A percentile compares a stretch with the other conserved stretches of the same genome.
Conservation (phyloP, 1,139 yeast species). For the Meyerozyma smithsonii region DNA sequence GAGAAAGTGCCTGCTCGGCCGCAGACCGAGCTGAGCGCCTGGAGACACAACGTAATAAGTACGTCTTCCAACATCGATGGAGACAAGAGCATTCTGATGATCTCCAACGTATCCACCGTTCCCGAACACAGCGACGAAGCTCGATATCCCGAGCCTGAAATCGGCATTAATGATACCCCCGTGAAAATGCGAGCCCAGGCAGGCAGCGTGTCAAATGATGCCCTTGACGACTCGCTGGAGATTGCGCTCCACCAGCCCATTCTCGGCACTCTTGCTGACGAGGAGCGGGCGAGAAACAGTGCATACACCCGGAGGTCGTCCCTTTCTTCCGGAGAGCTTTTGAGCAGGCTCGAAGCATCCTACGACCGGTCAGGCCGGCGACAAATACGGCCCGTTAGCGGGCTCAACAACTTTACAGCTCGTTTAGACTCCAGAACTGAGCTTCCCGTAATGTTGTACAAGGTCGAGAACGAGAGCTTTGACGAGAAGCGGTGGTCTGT, state of each 20-base stretch:
- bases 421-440: slow-evolving; percentile 24
- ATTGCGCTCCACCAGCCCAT: not conserved
- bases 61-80: slow-evolving; percentile 1
- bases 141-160: slow-evolving; percentile 18
- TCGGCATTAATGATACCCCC: slow-evolving; percentile 5
- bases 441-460: slow-evolving; percentile 27
- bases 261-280: not conserved
- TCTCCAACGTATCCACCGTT: not conserved
- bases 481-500: slow-evolving; percentile 27
- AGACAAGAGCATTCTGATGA: not conserved
- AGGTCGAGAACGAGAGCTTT: slow-evolving; percentile 24
- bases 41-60: not conserved
- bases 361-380: slow-evolving; percentile 5
- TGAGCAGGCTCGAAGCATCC: slow-evolving; percentile 22
- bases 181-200: no score
- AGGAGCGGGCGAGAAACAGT: not conserved
- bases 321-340: slow-evolving; percentile 35
- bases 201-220: no score
- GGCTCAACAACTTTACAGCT: slow-evolving; percentile 19
- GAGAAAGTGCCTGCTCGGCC: not conserved
- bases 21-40: not conserved
- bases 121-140: not conserved
- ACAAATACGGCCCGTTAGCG: not conserved
- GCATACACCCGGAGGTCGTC: slow-evolving; percentile 15
- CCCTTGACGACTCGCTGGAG: no score